A percentile compares a stretch with the other conserved stretches of the same genome.
phyloP scores from a whole-genome alignment of 495 filamentous ascomycete species.

The Amphirosellinia nigrospora region DNA sequence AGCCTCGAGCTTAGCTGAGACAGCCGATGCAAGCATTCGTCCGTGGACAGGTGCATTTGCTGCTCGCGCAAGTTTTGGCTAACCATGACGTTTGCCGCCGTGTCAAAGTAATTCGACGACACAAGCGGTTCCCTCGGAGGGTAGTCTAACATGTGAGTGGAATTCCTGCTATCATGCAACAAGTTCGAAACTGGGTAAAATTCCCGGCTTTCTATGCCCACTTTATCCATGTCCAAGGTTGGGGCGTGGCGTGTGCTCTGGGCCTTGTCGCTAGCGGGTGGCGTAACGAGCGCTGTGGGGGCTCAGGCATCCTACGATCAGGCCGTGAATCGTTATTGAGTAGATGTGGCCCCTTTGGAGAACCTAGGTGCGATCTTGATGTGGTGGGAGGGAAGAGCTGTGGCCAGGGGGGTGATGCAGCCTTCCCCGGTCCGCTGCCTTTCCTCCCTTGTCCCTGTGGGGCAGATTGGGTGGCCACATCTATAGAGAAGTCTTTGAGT shows the following conservation, averaged over 20 bases:
- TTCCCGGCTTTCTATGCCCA: background rate
- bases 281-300: background rate
- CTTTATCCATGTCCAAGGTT: background rate
- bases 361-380: background rate
- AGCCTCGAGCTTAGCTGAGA: constrained; percentile 18
- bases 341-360: background rate
- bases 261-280: background rate
- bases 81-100: constrained; percentile 4
- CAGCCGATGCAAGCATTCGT: constrained; percentile 11
- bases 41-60: constrained; percentile 5
- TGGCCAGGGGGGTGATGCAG: background rate
- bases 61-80: constrained; percentile 7
- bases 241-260: background rate
- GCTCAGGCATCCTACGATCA: background rate
- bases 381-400: background rate
- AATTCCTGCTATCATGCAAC: background rate
- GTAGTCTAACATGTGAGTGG: background rate
- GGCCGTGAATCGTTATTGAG: background rate
- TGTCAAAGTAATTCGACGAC: constrained; percentile 2
- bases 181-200: background rate
- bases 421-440: background rate
- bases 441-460: background rate
- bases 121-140: constrained; percentile 8
- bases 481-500: constrained; percentile 16
- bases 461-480: background rate